Percentiles rank a stretch among this genome's conserved stretches.
phyloP scores from a whole-genome alignment of 75 land plant genomes.

The Adiantum capillusveneris region DNA sequence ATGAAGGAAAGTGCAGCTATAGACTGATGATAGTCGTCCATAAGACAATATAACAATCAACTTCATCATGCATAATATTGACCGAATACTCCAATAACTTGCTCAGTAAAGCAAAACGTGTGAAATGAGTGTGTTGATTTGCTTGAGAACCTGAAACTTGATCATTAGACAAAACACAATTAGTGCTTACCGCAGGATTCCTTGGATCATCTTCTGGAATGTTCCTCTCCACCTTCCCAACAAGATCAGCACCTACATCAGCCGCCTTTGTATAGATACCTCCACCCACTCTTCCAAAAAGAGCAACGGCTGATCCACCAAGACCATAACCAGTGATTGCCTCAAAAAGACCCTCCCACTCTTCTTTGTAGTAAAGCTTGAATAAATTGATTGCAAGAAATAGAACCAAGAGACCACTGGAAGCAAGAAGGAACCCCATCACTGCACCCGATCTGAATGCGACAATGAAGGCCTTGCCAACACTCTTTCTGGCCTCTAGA shows the following conservation, averaged over 20 bases:
- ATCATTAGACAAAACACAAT: too few relatives aligned
- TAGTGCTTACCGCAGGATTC: slow-evolving; percentile 57
- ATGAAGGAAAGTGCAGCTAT: too few relatives aligned
- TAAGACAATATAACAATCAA: too few relatives aligned
- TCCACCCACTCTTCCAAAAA: slow-evolving; percentile 88
- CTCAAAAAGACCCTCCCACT: slow-evolving; percentile 71
- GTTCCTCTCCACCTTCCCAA: slow-evolving; percentile 70
- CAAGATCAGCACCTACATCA: slow-evolving; percentile 66
- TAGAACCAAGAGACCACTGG: slow-evolving; percentile 57
- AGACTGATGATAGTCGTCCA: too few relatives aligned
- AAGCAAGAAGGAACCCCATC: slow-evolving; percentile 80
- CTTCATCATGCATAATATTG: too few relatives aligned
- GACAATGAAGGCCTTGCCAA: slow-evolving; percentile 73
- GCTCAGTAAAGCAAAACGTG: too few relatives aligned
- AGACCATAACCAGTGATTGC: slow-evolving; percentile 67
- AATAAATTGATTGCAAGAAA: slow-evolving; percentile 47
- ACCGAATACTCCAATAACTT: too few relatives aligned
- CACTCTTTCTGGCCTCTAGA: slow-evolving; percentile 75
- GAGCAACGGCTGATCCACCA: slow-evolving; percentile 68
- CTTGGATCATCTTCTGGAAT: slow-evolving; percentile 93
- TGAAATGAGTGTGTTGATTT: too few relatives aligned
- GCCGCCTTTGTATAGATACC: slow-evolving; percentile 90
- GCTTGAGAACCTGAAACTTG: too few relatives aligned
- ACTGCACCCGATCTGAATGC: slow-evolving; percentile 91
- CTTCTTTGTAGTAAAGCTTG: slow-evolving; percentile 56